Conservation (phyloP, 139 green algal genomes). For the Parachlorella kessleri region DNA sequence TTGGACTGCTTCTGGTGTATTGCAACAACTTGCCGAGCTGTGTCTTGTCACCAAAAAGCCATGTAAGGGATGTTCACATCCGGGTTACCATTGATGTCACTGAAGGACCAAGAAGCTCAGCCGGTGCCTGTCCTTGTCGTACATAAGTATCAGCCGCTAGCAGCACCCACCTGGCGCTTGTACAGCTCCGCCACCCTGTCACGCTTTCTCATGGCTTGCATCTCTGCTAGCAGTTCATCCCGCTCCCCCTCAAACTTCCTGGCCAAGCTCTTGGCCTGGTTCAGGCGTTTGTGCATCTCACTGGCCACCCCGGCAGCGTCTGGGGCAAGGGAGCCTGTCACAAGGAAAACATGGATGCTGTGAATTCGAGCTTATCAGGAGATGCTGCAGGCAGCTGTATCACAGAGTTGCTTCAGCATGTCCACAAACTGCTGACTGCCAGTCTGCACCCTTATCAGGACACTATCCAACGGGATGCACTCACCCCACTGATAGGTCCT, state of each 20-base stretch:
- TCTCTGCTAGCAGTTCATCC: neutral
- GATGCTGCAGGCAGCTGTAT: too few species aligned
- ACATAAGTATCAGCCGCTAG: neutral
- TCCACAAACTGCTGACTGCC: too few species aligned
- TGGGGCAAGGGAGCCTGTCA: neutral
- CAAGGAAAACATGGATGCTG: too few species aligned
- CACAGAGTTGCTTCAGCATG: too few species aligned
- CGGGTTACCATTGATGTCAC: neutral
- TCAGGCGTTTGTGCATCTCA: neutral
- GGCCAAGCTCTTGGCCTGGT: neutral
- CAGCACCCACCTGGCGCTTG: slow-evolving; percentile 7
- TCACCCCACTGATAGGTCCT: slow-evolving; percentile 6
- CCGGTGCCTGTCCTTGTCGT: neutral
- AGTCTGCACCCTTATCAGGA: too few species aligned
- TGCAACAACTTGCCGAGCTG: neutral
- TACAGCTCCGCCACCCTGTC: slow-evolving; percentile 24
- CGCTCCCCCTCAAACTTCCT: slow-evolving; percentile 11
- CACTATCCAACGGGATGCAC: neutral
- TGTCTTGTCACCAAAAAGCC: neutral
- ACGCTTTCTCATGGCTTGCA: slow-evolving; percentile 2
- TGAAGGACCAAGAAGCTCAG: neutral
- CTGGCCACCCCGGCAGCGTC: neutral
- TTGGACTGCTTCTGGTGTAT: too few species aligned
- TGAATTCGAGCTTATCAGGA: too few species aligned
- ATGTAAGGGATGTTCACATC: neutral